Percentiles rank a stretch among this genome's conserved stretches.
Conservation (phyloP, 441 rosid species). For the Erodium trifolium region DNA sequence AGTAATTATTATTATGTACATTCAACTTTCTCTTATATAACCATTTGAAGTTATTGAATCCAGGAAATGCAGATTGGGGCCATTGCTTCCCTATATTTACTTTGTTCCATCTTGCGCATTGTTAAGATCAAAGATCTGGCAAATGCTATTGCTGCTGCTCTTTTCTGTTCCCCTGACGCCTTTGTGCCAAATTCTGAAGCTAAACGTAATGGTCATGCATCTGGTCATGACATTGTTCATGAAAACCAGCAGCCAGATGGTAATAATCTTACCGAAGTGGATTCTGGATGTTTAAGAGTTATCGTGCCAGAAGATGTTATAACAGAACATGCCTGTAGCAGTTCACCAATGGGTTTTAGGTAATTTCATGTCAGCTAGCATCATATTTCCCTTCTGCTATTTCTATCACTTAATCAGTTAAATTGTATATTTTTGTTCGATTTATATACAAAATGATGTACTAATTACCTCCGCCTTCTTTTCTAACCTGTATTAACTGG, state of each 20-base stretch:
- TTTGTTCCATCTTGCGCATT: slow-evolving; percentile 89
- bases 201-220: slow-evolving; percentile 47
- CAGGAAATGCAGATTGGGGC: slow-evolving; percentile 67
- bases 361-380: slow-evolving; percentile 20
- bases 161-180: slow-evolving; percentile 63
- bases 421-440: background rate
- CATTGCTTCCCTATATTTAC: slow-evolving; percentile 74
- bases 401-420: background rate
- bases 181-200: slow-evolving; percentile 41
- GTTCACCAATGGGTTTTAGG: slow-evolving; percentile 55
- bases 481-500: background rate
- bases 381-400: background rate
- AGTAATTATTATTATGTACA: background rate
- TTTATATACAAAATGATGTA: background rate
- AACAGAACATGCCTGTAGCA: slow-evolving; percentile 22
- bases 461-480: background rate
- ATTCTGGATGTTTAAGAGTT: slow-evolving; percentile 32
- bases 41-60: slow-evolving; percentile 25
- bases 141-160: slow-evolving; percentile 80
- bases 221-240: slow-evolving; percentile 29
- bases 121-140: slow-evolving; percentile 97
- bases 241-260: slow-evolving; percentile 35
- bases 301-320: slow-evolving; percentile 29
- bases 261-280: slow-evolving; percentile 27
- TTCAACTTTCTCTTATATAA: slow-evolving; percentile 18